Evolutionary conservation across 2,329 filamentous ascomycete genomes (phyloP).

Genomic region (Botryotinia globosa): DNA sequence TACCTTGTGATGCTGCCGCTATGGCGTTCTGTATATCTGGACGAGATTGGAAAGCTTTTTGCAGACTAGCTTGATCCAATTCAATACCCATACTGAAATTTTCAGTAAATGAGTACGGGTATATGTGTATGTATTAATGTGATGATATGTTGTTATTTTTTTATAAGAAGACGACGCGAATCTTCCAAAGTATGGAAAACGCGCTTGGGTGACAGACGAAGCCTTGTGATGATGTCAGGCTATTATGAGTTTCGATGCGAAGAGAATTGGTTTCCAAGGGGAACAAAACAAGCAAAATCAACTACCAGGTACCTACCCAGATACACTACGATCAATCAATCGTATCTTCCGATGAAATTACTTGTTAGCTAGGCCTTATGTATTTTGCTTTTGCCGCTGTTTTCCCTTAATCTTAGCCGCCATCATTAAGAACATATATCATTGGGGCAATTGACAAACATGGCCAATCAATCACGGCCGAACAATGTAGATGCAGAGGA

Average conservation of each 20-base stretch:
- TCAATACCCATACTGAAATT: conserved; percentile 29
- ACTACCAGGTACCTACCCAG: not conserved
- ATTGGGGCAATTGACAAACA: not conserved
- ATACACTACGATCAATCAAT: not conserved
- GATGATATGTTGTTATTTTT: conserved; percentile 10
- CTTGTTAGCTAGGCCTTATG: not conserved
- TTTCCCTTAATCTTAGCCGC: not conserved
- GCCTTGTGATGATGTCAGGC: conserved; percentile 23
- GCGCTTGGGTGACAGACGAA: conserved; percentile 17
- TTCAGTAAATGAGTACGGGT: not conserved
- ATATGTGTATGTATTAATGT: not conserved
- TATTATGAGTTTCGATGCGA: not conserved
- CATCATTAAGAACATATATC: not conserved
- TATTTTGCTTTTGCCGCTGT: conserved; percentile 5
- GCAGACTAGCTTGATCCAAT: conserved; percentile 35
- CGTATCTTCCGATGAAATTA: not conserved
- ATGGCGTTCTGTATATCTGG: conserved; percentile 37
- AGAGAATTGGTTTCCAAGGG: not conserved
- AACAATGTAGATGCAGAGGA: not conserved
- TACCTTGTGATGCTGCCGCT: conserved; percentile 36
- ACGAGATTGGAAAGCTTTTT: conserved; percentile 37
- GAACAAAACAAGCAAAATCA: not conserved
- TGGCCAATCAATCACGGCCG: not conserved
- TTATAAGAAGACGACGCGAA: conserved; percentile 12
- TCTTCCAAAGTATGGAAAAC: conserved; percentile 11